Percentiles rank a stretch among this genome's conserved stretches.
phyloP scores from a whole-genome alignment of 495 filamentous ascomycete species.

The Parathielavia appendiculata region DNA sequence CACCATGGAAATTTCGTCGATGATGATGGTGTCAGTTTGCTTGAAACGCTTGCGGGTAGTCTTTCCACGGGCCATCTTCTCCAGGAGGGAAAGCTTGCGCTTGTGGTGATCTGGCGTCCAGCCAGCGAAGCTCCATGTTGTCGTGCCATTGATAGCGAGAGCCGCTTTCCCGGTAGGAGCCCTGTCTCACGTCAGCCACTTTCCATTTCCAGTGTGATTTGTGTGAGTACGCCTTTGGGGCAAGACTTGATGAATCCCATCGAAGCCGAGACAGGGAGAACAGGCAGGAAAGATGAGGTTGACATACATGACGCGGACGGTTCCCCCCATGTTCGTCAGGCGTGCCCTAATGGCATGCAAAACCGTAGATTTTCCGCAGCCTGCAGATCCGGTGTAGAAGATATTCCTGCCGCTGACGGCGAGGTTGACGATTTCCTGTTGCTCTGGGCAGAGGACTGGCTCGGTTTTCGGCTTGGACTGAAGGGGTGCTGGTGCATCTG shows the following conservation, averaged over 20 bases:
- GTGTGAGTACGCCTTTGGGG: too few species aligned
- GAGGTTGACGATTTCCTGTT: constrained; percentile 44
- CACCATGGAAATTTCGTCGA: constrained; percentile 48
- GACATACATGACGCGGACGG: constrained; percentile 37
- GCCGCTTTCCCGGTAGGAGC: constrained; percentile 56
- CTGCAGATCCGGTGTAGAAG: constrained; percentile 59
- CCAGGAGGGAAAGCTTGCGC: constrained; percentile 15
- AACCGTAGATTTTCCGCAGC: constrained; percentile 56
- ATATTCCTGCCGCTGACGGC: constrained; percentile 49
- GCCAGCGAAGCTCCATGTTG: constrained; percentile 51
- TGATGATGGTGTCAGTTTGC: constrained; percentile 41
- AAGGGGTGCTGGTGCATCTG: neutral
- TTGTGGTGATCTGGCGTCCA: constrained; percentile 42
- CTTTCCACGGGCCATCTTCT: neutral
- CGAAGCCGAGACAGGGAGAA: too few species aligned
- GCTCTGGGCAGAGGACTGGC: constrained; percentile 40
- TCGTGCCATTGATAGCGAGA: constrained; percentile 49
- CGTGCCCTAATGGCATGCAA: constrained; percentile 44
- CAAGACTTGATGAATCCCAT: too few species aligned
- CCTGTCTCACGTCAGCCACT: constrained; percentile 14
- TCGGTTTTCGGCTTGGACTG: neutral
- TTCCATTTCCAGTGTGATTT: too few species aligned
- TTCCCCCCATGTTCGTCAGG: constrained; percentile 30
- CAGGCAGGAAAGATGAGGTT: neutral
- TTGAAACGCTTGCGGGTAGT: constrained; percentile 28